Evolutionary conservation across 345 rosid species (phyloP), one percentile per base, ranked within the genome.

Genomic region (Alliaria petiolata): DNA sequence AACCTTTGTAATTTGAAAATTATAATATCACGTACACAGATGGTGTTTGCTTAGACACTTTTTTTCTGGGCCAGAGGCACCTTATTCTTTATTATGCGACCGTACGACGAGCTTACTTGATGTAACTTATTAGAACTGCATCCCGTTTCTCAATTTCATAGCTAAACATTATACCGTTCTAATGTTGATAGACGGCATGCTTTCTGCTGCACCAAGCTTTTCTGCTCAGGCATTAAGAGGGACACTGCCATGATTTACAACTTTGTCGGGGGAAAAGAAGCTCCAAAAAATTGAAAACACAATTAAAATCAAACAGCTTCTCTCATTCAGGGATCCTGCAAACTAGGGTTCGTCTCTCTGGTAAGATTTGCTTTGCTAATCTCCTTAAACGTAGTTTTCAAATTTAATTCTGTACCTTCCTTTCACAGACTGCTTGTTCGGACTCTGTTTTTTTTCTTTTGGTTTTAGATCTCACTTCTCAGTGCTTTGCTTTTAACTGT

Each of bases 231-330:
- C 69, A 72, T 44, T 7, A 54, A 33, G n/a, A 54, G 50, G 25
- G 65, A 54, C 63, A 64, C 62, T 53, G 51, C 15, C 62, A 36
- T 46, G 34, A 64, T 56, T 72, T 64, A 64, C 43, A 55, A 13
- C 64, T 34, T 54, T 72, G 70, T 64, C 77, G 65, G 77, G 65
- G 26, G 7, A 65, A 56, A 56, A 65, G 42, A 65, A 65, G 50
- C 77, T 64, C 12, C 22, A 38, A 72, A 16, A 70, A 3, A 25
- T 25, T 39, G 53, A 71, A 60, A 35, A 22, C 46, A 33, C 56
- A 44, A 28, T 1, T 55, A 55, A 72, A 25, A 26, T 1, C 31
- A 47, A 45, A 26, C 15, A 46, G 16, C 22, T 55, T 45, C 31
- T n/a, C n/a, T 50, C 62, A 33, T 51, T 52, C 51, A 30, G 39